These are phyloP conservation scores for Pyrenophora graminea DNA, from an alignment of 2,329 filamentous ascomycete genomes.

Conservation along the genomic window DNA sequence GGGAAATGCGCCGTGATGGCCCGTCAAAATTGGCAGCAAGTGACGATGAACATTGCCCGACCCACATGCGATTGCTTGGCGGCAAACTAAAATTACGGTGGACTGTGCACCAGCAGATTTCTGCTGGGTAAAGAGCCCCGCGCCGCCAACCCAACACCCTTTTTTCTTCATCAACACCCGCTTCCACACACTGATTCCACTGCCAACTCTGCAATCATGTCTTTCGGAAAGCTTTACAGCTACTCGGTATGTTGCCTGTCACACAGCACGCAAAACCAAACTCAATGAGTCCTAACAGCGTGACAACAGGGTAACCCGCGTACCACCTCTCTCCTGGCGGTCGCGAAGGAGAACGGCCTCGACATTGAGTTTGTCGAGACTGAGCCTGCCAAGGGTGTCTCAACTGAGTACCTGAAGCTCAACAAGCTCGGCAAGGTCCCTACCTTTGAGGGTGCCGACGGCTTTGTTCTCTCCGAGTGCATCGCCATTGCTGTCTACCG, in stretches of 20 bases:
- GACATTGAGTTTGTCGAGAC: constrained; percentile 84
- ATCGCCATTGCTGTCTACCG: constrained; percentile 97
- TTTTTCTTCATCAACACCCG: constrained; percentile 30
- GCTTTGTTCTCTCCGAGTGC: constrained; percentile 83
- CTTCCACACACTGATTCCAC: constrained; percentile 37
- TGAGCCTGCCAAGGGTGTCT: constrained; percentile 65
- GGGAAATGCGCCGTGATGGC: constrained; percentile 10
- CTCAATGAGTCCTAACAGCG: constrained; percentile 34
- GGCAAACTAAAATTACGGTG: constrained; percentile 34
- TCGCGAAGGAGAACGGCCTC: constrained; percentile 96
- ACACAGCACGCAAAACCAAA: constrained; percentile 4
- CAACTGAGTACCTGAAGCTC: constrained; percentile 78
- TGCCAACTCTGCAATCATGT: constrained; percentile 65
- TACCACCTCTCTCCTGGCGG: constrained; percentile 83
- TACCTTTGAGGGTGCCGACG: constrained; percentile 89
- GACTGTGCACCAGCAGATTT: constrained; percentile 24
- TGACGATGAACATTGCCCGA: constrained; percentile 13
- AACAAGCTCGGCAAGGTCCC: constrained; percentile 91
- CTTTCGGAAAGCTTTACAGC: constrained; percentile 98
- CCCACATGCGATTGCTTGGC: constrained; percentile 22
- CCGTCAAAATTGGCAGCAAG: constrained; percentile 12
- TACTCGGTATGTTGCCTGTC: constrained; percentile 58
- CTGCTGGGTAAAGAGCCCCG: constrained; percentile 19
- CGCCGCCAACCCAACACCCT: constrained; percentile 30
- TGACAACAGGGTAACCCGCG: constrained; percentile 77